A percentile compares a stretch with the other conserved stretches of the same genome.
Evolutionary conservation across 306 rosid genomes (phyloP).

Genomic region (Cucurbita argyrosperma): DNA sequence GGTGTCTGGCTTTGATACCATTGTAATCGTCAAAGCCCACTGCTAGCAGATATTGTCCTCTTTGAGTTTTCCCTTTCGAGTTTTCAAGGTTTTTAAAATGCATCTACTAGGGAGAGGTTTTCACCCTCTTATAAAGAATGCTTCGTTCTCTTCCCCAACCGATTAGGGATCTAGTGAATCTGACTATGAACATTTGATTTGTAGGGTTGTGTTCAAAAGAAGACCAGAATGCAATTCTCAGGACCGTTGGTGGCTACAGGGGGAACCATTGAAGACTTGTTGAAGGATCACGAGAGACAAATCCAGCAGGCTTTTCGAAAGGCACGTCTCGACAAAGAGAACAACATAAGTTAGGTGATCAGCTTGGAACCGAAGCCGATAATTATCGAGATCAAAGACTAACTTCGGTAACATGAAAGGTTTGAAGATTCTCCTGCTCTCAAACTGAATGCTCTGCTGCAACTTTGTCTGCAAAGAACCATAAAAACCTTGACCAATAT

Average conservation of each 20-base stretch:
- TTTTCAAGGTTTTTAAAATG: too few species aligned
- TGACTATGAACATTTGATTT: constrained; percentile 5
- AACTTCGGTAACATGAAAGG: neutral
- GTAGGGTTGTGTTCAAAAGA: constrained; percentile 45
- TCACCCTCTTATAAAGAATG: too few species aligned
- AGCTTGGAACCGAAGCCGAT: neutral
- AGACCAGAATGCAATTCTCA: constrained; percentile 72
- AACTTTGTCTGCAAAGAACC: neutral
- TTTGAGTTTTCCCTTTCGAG: too few species aligned
- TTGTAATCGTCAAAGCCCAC: too few species aligned
- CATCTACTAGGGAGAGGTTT: too few species aligned
- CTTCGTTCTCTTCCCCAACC: too few species aligned
- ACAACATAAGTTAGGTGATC: constrained; percentile 7
- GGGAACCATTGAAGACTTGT: constrained; percentile 76
- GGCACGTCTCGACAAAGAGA: constrained; percentile 39
- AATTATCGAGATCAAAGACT: neutral
- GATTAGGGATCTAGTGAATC: neutral
- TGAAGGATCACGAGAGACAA: constrained; percentile 71
- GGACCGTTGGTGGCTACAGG: constrained; percentile 78
- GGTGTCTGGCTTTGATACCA: too few species aligned
- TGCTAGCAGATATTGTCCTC: too few species aligned
- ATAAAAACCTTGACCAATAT: neutral
- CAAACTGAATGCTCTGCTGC: neutral
- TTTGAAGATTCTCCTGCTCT: neutral
- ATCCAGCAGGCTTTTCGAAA: constrained; percentile 87